Base-by-base conservation (phyloP, 106 monocot genomes). In the Agapanthus africanus region DNA sequence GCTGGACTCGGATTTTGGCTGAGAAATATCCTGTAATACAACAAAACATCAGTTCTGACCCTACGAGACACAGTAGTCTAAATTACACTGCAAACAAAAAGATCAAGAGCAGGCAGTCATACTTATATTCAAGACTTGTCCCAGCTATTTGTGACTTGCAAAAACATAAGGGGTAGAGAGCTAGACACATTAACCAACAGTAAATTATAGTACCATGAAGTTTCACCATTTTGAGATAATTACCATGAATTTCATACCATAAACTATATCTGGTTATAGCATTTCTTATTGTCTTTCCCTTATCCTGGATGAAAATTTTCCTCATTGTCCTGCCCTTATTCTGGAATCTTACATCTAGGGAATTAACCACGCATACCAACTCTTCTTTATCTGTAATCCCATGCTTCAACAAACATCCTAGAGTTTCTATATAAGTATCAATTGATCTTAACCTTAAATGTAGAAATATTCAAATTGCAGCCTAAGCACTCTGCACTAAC, bases 1-100 rank as follows among this genome's bases (percentile, higher is more conserved):
- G 41, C 50, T 83, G 62, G 80, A 71, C 78, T 95, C 95, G 40
- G 78, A 84, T 50, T 81, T 88, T 59, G 85, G 83, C 78, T 91
- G 91, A 47, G 95, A 88, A 64, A 95, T 65, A 84, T 86, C 95
- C 91, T 95, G 80, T 35, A 49, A 75, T 67, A 21, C 25, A 76
- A 77, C 31, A 49, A 49, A 35, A 56, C 31, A n/a, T 46, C 7
- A 34, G 34, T 36, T 57, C 34, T 38, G 35, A 37, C 1, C n/a
- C 35, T 61, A 61, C 18, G 57, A 57, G 21, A 27, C 27, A 57
- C 28, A 27, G 18, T 37, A 63, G n/a, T 37, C 37, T 37, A 36
- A 11, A 37, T 15, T 25, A 38, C 25, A 40, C 11, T 40, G 39
- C 23, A 40, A 10, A 65, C 0, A 26, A 25, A 38, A 13, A 65